phyloP scores from a whole-genome alignment of 352 stramenopile genomes.

The Pythium sukuiense region DNA sequence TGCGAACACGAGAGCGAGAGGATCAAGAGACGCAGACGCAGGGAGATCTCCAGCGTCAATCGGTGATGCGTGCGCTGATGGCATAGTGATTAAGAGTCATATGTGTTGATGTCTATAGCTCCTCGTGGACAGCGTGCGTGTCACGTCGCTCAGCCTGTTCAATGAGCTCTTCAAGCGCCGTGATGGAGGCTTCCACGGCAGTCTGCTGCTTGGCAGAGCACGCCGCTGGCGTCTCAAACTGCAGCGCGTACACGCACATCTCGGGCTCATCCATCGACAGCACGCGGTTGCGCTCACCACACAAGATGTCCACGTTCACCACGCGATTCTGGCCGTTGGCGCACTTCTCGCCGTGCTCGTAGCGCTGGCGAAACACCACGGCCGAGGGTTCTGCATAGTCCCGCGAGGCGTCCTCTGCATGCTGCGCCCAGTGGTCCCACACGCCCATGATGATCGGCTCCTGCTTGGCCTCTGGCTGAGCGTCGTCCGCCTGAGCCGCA shows the following conservation, averaged over 20 bases:
- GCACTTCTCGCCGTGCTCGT: constrained; percentile 82
- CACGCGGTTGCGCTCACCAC: constrained; percentile 71
- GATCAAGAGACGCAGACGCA: constrained; percentile 14
- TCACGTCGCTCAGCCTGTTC: background rate
- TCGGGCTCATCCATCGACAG: constrained; percentile 87
- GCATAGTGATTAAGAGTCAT: background rate
- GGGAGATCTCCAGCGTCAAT: constrained; percentile 6
- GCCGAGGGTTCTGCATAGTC: background rate
- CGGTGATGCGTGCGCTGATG: constrained; percentile 23
- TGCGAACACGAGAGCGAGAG: constrained; percentile 21
- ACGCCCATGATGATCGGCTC: constrained; percentile 47
- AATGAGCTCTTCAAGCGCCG: background rate
- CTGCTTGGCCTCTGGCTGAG: constrained; percentile 30
- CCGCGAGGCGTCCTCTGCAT: background rate
- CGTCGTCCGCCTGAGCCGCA: constrained; percentile 16
- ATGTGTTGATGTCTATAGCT: constrained; percentile 3
- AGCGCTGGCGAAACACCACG: constrained; percentile 40
- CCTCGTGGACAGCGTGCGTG: background rate
- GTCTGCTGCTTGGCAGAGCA: constrained; percentile 25
- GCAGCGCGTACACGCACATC: constrained; percentile 90
- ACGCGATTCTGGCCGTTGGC: constrained; percentile 78
- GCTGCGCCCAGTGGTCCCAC: constrained; percentile 59
- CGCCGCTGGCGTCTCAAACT: constrained; percentile 70
- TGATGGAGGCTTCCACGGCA: constrained; percentile 4
- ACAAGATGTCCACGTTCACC: constrained; percentile 75